Percentiles rank a stretch among this genome's conserved stretches.
These are phyloP conservation scores for Hirschfeldia incana DNA, from an alignment of 345 rosid genomes.

Conservation along the genomic window DNA sequence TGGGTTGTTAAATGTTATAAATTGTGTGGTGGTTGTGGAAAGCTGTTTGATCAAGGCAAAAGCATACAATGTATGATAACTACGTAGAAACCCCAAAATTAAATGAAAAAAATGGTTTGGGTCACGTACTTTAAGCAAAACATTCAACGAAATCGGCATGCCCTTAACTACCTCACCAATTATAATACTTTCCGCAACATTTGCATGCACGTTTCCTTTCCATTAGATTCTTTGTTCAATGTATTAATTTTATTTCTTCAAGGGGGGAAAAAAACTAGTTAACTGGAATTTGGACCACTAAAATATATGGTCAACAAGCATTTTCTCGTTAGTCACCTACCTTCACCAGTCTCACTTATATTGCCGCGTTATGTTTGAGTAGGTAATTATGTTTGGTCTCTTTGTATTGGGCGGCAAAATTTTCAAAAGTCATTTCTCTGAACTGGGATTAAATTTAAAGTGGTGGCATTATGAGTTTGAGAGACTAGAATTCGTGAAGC, in stretches of 20 bases:
- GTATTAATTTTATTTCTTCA: not conserved
- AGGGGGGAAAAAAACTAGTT: not conserved
- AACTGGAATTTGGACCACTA: not conserved
- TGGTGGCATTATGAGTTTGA: not conserved
- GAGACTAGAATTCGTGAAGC: not conserved
- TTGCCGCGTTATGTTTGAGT: not conserved
- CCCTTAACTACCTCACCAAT: slow-evolving; percentile 33
- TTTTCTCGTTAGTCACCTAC: slow-evolving; percentile 39
- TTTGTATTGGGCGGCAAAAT: slow-evolving; percentile 26
- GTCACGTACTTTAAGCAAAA: slow-evolving; percentile 18
- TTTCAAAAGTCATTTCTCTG: slow-evolving; percentile 8
- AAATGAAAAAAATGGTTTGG: slow-evolving; percentile 14
- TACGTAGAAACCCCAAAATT: not conserved
- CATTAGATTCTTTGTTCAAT: slow-evolving; percentile 26
- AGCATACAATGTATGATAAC: slow-evolving; percentile 35
- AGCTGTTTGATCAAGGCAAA: slow-evolving; percentile 10
- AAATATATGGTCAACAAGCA: slow-evolving; percentile 29
- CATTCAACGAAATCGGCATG: slow-evolving; percentile 37
- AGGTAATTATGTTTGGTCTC: not conserved
- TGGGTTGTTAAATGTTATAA: slow-evolving; percentile 24
- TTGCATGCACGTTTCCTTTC: slow-evolving; percentile 37
- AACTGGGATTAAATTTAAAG: not conserved
- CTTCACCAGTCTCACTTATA: slow-evolving; percentile 27
- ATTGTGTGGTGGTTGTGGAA: slow-evolving; percentile 31
- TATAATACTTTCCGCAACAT: slow-evolving; percentile 38